Conservation (phyloP, 2,329 filamentous ascomycete species). For the Didymella pinodella region DNA sequence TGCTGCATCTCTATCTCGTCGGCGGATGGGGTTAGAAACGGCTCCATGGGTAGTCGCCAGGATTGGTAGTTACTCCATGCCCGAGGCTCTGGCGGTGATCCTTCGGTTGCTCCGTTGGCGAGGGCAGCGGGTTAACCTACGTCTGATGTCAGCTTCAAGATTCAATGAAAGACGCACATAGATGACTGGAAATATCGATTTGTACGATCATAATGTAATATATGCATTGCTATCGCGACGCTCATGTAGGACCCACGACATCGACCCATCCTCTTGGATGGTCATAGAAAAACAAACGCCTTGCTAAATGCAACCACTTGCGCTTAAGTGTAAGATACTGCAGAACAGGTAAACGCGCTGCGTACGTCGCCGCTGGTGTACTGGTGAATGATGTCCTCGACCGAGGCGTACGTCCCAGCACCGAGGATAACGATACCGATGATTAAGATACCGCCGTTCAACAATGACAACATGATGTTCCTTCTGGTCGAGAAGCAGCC, state of each 20-base stretch:
- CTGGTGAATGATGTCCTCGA: constrained; percentile 55
- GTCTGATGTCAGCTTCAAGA: no score
- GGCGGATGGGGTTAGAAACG: no score
- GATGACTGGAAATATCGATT: not conserved
- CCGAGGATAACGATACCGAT: constrained; percentile 47
- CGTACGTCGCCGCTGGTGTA: constrained; percentile 51
- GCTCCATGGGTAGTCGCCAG: no score
- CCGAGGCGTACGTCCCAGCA: constrained; percentile 55
- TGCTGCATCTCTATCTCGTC: no score
- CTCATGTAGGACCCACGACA: constrained; percentile 15
- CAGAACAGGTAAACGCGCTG: constrained; percentile 53
- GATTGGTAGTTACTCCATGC: no score
- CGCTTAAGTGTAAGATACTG: constrained; percentile 41
- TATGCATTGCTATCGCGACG: constrained; percentile 6
- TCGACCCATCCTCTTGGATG: not conserved
- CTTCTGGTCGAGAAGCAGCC: constrained; percentile 50
- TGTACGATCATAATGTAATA: constrained; percentile 1
- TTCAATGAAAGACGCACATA: no score
- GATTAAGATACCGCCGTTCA: constrained; percentile 40
- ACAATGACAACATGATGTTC: constrained; percentile 43
- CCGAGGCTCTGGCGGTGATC: no score
- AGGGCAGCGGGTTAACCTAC: no score
- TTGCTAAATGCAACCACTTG: constrained; percentile 13
- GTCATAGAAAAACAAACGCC: constrained; percentile 16
- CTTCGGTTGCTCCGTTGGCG: no score